Conservation (phyloP, 1,284 basidiomycete species). For the Cryptococcus amylolentus region DNA sequence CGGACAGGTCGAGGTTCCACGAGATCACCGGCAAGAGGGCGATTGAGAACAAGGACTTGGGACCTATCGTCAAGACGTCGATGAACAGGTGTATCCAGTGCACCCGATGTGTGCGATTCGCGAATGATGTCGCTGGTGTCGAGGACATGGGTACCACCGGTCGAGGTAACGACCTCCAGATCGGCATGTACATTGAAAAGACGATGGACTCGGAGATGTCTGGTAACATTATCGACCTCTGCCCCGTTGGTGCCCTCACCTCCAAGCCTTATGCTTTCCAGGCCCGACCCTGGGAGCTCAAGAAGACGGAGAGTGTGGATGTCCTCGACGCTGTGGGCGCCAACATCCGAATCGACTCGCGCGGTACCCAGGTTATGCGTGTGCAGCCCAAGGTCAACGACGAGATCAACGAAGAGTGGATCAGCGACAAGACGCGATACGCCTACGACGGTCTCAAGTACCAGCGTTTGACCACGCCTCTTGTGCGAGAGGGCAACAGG, state of each 20-base stretch:
- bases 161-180: constrained; percentile 97
- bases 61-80: constrained; percentile 95
- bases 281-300: constrained; percentile 96
- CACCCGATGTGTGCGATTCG: constrained; percentile 97
- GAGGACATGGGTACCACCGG: constrained; percentile 97
- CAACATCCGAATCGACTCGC: constrained; percentile 95
- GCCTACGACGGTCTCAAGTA: constrained; percentile 93
- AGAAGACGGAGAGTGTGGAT: constrained; percentile 96
- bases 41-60: constrained; percentile 97
- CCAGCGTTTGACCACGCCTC: constrained; percentile 90
- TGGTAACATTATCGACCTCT: constrained; percentile 95
- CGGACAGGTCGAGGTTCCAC: constrained; percentile 95
- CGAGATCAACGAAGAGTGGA: constrained; percentile 99
- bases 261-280: constrained; percentile 98
- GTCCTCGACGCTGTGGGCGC: constrained; percentile 98
- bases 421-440: constrained; percentile 97
- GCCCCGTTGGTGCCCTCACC: constrained; percentile 91
- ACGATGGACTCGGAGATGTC: constrained; percentile 96
- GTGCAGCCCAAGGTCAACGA: constrained; percentile 95
- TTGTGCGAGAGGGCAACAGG: constrained; percentile 86
- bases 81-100: constrained; percentile 99
- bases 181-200: constrained; percentile 97
- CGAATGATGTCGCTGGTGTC: constrained; percentile 97
- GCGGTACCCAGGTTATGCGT: constrained; percentile 95
- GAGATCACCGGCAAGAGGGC: constrained; percentile 97